Base-by-base conservation (phyloP, 306 rosid genomes). In the Quercus wislizeni region DNA sequence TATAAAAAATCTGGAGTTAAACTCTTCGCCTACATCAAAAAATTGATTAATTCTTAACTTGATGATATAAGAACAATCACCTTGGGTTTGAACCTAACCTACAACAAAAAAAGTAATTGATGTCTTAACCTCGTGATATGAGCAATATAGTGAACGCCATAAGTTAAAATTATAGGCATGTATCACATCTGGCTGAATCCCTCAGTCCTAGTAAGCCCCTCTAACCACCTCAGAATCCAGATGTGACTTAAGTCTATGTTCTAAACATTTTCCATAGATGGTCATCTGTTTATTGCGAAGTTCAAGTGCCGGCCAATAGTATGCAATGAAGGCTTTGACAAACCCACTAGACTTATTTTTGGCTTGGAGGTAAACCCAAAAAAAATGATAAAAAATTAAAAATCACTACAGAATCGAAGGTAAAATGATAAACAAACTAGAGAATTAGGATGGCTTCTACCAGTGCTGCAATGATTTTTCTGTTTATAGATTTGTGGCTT, bases 41-140 rank as follows among this genome's bases (percentile, higher is more conserved):
- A 8, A 7, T 2, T 38, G 0, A 41, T 41, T 41, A 2, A 0
- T 8, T 41, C 3, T 41, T 41, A 2, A 41, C 3, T 41, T 41
- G 0, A 41, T 1, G 10, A 7, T 38, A 41, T 2, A 41, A 41
- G 1, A 8, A 0, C 12, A 38, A 0, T 41, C 0, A 8, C 0
- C 0, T 41, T 41, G 3, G 0, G 0, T 41, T 41, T 0, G 0
- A 41, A 41, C 0, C 12, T 1, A 41, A 8, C 0, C 1, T 8
- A 41, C 1, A 8, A 1, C 0, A 2, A 41, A 41, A 33, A 8
- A 33, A 5, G 0, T 31, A 0, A 31, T 31, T 31, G 6, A 0
- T 1, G 1, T 33, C 7, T 33, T 33, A 5, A 0, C 4, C 0
- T 28, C 11, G 0, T 8, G 11, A 41, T 8, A 41, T 8, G 46